A percentile compares a stretch with the other conserved stretches of the same genome.
Evolutionary conservation across 441 rosid genomes (phyloP).

Genomic region (Sinapis alba): DNA sequence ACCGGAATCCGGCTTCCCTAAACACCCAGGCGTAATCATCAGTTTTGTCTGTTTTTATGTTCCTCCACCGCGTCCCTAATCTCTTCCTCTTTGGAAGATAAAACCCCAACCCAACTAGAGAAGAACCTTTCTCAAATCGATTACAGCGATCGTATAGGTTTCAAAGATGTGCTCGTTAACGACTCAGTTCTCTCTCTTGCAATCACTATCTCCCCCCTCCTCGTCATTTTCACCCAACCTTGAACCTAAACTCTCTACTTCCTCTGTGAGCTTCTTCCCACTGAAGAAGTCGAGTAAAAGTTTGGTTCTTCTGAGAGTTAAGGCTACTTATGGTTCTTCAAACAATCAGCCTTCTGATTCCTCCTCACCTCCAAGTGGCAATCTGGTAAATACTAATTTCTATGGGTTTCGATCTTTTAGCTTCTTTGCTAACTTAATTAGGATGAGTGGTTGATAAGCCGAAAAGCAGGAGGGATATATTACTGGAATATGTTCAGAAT

Average conservation of each 20-base stretch:
- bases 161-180: conserved; percentile 57
- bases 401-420: neutral
- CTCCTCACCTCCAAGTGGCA: conserved; percentile 62
- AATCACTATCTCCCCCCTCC: conserved; percentile 39
- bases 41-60: too few relatives aligned
- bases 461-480: conserved; percentile 74
- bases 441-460: conserved; percentile 45
- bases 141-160: neutral
- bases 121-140: conserved; percentile 2
- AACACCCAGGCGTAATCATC: too few relatives aligned
- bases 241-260: conserved; percentile 38
- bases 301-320: conserved; percentile 44
- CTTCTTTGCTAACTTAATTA: conserved; percentile 8
- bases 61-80: neutral
- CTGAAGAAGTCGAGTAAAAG: conserved; percentile 36
- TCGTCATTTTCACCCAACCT: conserved; percentile 37
- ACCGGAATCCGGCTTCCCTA: too few relatives aligned
- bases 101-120: neutral
- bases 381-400: conserved; percentile 49
- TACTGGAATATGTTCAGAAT: conserved; percentile 90
- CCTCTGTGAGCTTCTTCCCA: conserved; percentile 49
- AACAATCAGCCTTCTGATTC: conserved; percentile 45
- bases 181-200: conserved; percentile 43
- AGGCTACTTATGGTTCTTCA: conserved; percentile 74
- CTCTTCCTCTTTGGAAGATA: neutral